Conservation (phyloP, 2,329 filamentous ascomycete species). For the Fusarium siculi region DNA sequence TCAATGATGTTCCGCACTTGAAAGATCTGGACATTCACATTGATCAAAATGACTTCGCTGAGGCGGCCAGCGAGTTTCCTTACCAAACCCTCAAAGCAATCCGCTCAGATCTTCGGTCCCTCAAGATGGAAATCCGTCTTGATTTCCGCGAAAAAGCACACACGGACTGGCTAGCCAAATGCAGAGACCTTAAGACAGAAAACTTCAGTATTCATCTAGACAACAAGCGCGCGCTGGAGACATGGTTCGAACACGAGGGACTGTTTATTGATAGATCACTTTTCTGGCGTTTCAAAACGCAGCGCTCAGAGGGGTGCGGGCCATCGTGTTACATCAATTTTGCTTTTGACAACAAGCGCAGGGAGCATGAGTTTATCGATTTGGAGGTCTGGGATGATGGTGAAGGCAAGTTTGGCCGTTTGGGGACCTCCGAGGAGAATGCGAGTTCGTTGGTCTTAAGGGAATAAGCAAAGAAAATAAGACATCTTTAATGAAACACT, state of each 20-base stretch:
- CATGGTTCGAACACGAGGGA: conserved; percentile 1
- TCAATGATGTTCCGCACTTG: conserved; percentile 9
- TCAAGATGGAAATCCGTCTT: neutral
- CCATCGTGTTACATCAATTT: conserved; percentile 1
- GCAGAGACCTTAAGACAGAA: neutral
- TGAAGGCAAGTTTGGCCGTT: neutral
- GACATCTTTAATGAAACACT: neutral
- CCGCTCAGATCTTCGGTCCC: neutral
- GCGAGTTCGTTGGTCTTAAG: neutral
- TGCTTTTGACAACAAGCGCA: neutral
- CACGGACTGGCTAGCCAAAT: neutral
- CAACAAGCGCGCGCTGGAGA: conserved; percentile 11
- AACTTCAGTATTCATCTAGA: conserved; percentile 14
- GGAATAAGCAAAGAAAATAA: neutral
- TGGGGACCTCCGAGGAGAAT: neutral
- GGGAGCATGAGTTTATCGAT: neutral
- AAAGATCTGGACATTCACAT: conserved; percentile 14
- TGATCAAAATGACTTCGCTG: neutral
- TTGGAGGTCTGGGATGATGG: neutral
- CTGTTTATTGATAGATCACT: conserved; percentile 1
- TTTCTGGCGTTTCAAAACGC: conserved; percentile 21
- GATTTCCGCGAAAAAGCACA: neutral
- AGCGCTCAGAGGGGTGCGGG: neutral
- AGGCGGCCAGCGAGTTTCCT: neutral
- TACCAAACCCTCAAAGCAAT: neutral